Conservation (phyloP, 352 stramenopile species). For the Globisporangium nagaii region DNA sequence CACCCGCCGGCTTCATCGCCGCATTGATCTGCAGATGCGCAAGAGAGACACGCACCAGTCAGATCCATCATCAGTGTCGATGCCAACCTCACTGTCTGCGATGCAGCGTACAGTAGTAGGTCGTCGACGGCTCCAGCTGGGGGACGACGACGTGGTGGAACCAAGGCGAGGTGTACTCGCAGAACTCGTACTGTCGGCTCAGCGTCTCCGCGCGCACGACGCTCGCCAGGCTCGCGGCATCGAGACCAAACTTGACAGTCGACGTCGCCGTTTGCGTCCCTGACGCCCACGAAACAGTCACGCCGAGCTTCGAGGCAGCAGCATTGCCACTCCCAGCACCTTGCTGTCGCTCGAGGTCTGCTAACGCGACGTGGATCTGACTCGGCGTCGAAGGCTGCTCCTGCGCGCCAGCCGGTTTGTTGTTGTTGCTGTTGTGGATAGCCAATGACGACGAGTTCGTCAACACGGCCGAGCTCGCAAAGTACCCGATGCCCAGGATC, state of each 20-base stretch:
- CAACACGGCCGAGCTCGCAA: not conserved
- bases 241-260: slow-evolving; percentile 40
- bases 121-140: slow-evolving; percentile 36
- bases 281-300: slow-evolving; percentile 61
- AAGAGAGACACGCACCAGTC: not conserved
- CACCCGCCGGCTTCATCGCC: slow-evolving; percentile 38
- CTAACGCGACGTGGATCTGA: slow-evolving; percentile 5
- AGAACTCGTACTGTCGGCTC: slow-evolving; percentile 68
- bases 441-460: not conserved
- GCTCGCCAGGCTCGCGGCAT: slow-evolving; percentile 17
- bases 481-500: not conserved
- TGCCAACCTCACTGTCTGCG: not conserved
- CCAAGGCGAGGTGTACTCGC: slow-evolving; percentile 69
- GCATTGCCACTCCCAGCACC: no score
- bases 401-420: not conserved
- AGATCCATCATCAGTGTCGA: not conserved
- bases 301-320: slow-evolving; percentile 20
- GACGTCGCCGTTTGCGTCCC: slow-evolving; percentile 32
- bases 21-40: slow-evolving; percentile 42
- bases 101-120: slow-evolving; percentile 64
- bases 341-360: not conserved
- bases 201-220: slow-evolving; percentile 19
- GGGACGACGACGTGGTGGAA: slow-evolving; percentile 70
- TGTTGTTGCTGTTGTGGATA: not conserved
- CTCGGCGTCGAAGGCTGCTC: not conserved